Base-by-base conservation (phyloP, 1,284 basidiomycete species). In the Cutaneotrichosporon curvatum region DNA sequence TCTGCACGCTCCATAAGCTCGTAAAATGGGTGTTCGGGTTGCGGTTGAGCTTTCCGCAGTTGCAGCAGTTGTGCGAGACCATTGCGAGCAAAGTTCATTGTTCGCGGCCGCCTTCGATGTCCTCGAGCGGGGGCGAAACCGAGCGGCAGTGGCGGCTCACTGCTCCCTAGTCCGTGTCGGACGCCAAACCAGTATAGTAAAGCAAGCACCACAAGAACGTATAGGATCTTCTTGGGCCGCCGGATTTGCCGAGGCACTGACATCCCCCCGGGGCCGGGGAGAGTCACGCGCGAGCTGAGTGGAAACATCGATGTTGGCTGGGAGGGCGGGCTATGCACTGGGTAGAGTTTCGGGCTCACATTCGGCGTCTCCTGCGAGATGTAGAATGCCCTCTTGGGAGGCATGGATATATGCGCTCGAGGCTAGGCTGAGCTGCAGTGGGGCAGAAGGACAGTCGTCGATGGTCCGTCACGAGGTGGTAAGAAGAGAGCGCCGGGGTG, bases 1-100 rank as follows among this genome's bases (percentile, higher is more conserved):
- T 70, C 67, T 9, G 63, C 70, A 18, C 55, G 48, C 43, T 71
- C 68, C 67, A 72, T 71, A 18, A 72, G 54, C 53, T 72, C 70
- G 52, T 69, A 69, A 43, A 69, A 62, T 11, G 67, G 67, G 42
- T 69, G 67, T 33, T 69, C 65, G 1, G 57, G 55, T 20, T 45
- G 43, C 2, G 42, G n/a, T 1, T 34, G 28, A 10, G 28, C 37
- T 4, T 39, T 43, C 2, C 50, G 50, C 15, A 45, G 40, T 5
- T 50, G 50, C 18, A 52, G 35, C 2, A 56, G 28, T 2, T 25
- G 25, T 4, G 54, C 54, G 33, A 54, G 21, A 2, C 52, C 50
- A 14, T 56, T 52, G n/a, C 48, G 37, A 28, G 36, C 32, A 28
- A 52, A 50, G 23, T 45, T 47, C 54, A 56, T 56, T 14, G 54